Base-by-base conservation (phyloP, 2,329 filamentous ascomycete species). In the Penicillium sp. region DNA sequence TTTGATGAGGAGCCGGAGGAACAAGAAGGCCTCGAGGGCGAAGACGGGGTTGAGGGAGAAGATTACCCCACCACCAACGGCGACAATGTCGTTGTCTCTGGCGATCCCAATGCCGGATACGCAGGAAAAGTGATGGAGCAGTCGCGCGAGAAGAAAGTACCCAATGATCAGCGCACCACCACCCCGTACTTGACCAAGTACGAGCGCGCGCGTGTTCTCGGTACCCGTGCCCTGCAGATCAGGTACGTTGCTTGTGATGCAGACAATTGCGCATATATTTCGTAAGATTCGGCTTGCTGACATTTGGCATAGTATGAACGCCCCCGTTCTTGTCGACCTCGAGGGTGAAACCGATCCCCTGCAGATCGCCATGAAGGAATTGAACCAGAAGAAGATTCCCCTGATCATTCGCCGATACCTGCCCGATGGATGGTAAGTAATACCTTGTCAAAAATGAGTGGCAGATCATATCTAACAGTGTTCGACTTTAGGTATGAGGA, bases 141-240 rank as follows among this genome's bases (percentile, higher is more conserved):
- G 65, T 71, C 83, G 61, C 82, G 83, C 71, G 81, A 93, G 78
- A 97, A 96, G 84, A 96, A 91, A 79, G 93, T 99, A 49, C 85
- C 92, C 56, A 90, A 91, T 66, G 90, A 93, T 65, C 86, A 96
- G 78, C 87, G 94, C 68, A 89, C 86, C 25, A 99, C 94, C 9
- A 99, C 94, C 29, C 94, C 93, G 2, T 99, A 97, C 79, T 96
- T 99, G 93, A 99, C 94, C 66, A 99, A 99, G 81, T 99, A 99
- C 78, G 94, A 99, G 82, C 86, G 88, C 68, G 94, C 94, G 62
- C 87, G 94, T 72, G 93, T 99, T 59, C 79, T 99, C 63, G 94
- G 94, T 48, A 97, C 94, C 41, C 84, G 94, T 66, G 94, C 94
- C 41, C 78, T 97, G 73, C 94, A 99, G 78, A 97, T 99, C 73